Conservation (phyloP, 441 rosid species). For the Cnidoscolus chayamansa region DNA sequence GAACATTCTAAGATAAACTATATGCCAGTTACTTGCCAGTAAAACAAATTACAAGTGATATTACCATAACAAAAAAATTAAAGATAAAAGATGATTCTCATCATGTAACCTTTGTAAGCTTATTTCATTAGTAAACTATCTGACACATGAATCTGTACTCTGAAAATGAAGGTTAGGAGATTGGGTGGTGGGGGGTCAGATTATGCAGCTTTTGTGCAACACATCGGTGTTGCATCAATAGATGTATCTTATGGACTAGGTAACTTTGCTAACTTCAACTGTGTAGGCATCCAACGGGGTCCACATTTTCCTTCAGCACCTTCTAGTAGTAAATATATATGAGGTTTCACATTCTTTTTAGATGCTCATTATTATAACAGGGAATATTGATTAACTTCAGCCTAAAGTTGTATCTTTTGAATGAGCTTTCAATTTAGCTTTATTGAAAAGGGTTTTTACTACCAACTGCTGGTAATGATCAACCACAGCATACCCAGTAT, state of each 20-base stretch:
- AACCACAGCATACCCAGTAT: slow-evolving; percentile 67
- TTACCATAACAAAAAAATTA: background rate
- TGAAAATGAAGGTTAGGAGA: slow-evolving; percentile 52
- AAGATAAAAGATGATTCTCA: background rate
- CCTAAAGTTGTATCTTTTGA: background rate
- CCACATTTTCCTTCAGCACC: background rate
- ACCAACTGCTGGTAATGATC: slow-evolving; percentile 15
- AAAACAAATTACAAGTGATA: background rate
- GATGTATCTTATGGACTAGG: slow-evolving; percentile 61
- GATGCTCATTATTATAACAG: slow-evolving; percentile 2
- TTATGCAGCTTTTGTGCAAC: slow-evolving; percentile 77
- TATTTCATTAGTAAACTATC: background rate
- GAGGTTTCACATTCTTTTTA: too few species aligned
- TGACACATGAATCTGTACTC: slow-evolving; percentile 16
- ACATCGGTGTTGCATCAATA: slow-evolving; percentile 64
- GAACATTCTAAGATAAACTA: background rate
- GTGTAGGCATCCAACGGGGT: background rate
- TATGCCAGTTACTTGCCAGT: background rate
- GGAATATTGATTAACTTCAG: background rate
- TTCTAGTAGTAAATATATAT: background rate
- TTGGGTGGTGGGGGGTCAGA: slow-evolving; percentile 78
- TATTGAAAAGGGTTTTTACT: slow-evolving; percentile 8
- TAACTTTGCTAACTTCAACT: slow-evolving; percentile 20
- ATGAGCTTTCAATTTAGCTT: slow-evolving; percentile 1
- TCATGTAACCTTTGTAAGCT: slow-evolving; percentile 10